phyloP scores from a whole-genome alignment of 176 grass and related monocot genomes.

The Melocanna baccifera region DNA sequence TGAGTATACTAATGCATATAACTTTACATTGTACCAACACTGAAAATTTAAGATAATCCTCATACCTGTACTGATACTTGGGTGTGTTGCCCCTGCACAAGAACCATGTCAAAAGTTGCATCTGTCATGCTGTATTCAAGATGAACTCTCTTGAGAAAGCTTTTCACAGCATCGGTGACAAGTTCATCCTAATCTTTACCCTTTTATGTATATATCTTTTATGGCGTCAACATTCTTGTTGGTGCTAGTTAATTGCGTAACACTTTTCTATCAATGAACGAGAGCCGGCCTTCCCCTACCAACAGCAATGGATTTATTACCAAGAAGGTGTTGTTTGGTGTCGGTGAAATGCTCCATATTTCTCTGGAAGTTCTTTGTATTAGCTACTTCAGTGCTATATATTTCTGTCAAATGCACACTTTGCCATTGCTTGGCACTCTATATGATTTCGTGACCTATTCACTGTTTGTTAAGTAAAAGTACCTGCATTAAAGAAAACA shows the following conservation, averaged over 20 bases:
- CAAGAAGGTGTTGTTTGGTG: slow-evolving; percentile 36
- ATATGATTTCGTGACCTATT: neutral
- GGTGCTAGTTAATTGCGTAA: slow-evolving; percentile 35
- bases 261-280: slow-evolving; percentile 33
- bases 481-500: no score
- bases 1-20: neutral
- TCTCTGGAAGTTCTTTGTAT: slow-evolving; percentile 27
- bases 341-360: slow-evolving; percentile 32
- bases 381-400: neutral
- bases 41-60: neutral
- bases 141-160: neutral
- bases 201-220: slow-evolving; percentile 26
- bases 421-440: neutral
- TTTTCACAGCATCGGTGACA: neutral
- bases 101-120: slow-evolving; percentile 23
- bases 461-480: neutral
- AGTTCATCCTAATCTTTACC: neutral
- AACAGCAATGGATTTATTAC: slow-evolving; percentile 38
- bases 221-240: slow-evolving; percentile 31
- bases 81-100: slow-evolving; percentile 10
- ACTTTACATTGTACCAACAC: neutral
- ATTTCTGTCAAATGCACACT: slow-evolving; percentile 19
- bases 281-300: slow-evolving; percentile 26
- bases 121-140: slow-evolving; percentile 3
- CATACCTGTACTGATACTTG: neutral